Evolutionary conservation across 2,329 filamentous ascomycete genomes (phyloP).

Genomic region (Pleurostoma richardsiae): DNA sequence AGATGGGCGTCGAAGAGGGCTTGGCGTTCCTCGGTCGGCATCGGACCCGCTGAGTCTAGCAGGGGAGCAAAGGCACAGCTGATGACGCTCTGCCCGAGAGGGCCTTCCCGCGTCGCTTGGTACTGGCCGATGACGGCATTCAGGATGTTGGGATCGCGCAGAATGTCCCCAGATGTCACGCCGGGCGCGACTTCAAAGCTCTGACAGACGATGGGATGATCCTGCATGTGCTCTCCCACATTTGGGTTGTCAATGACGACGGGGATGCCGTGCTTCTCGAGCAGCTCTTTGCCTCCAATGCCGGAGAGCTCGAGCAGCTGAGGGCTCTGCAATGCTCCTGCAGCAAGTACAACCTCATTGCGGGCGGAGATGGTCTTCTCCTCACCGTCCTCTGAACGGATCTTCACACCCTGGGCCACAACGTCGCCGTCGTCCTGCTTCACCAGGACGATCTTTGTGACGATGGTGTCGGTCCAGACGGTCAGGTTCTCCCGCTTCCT

Average conservation of each 20-base stretch:
- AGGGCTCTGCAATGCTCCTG: conserved; percentile 21
- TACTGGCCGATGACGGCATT: conserved; percentile 10
- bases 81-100: conserved; percentile 23
- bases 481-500: conserved; percentile 7
- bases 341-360: conserved; percentile 22
- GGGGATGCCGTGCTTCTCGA: conserved; percentile 26
- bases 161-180: conserved; percentile 15
- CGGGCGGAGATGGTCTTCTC: conserved; percentile 6
- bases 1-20: not conserved
- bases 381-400: conserved; percentile 13
- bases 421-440: not conserved
- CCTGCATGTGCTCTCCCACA: conserved; percentile 33
- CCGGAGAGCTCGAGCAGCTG: conserved; percentile 13
- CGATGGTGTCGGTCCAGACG: conserved; percentile 14
- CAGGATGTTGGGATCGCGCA: conserved; percentile 8
- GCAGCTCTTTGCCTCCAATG: conserved; percentile 24
- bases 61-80: conserved; percentile 5
- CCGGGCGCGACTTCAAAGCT: conserved; percentile 25
- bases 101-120: conserved; percentile 17
- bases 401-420: conserved; percentile 14
- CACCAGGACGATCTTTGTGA: conserved; percentile 13
- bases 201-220: conserved; percentile 19
- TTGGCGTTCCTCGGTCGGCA: not conserved
- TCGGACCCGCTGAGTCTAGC: conserved; percentile 1
- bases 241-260: conserved; percentile 25